Conservation (phyloP, 2,329 filamentous ascomycete species). For the Venturiaceae sp. region DNA sequence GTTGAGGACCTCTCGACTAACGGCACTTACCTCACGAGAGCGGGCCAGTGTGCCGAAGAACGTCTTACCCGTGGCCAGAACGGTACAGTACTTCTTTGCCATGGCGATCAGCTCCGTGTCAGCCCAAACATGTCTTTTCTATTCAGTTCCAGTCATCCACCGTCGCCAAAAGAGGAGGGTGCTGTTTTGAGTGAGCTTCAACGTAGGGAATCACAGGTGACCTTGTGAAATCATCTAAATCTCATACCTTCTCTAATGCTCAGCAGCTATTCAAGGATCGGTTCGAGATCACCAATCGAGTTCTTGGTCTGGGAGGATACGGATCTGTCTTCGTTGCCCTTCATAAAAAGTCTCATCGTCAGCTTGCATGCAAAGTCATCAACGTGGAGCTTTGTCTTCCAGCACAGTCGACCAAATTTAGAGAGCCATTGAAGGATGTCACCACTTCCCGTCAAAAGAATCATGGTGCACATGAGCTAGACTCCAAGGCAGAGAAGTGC, state of each 20-base stretch:
- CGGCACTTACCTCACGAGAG: conserved; percentile 21
- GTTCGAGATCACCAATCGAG: conserved; percentile 39
- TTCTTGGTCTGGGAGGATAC: conserved; percentile 44
- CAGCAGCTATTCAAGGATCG: conserved; percentile 35
- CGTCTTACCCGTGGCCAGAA: conserved; percentile 5
- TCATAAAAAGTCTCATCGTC: conserved; percentile 42
- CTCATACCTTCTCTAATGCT: conserved; percentile 3
- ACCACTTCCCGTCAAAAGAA: background rate
- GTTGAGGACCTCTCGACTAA: conserved; percentile 36
- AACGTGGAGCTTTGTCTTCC: conserved; percentile 24
- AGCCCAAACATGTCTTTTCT: conserved; percentile 1
- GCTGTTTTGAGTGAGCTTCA: conserved; percentile 12
- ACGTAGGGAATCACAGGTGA: conserved; percentile 5
- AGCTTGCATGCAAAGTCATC: conserved; percentile 62
- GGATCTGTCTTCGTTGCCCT: conserved; percentile 46
- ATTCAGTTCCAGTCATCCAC: background rate
- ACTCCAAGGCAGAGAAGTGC: background rate
- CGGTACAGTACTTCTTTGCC: conserved; percentile 30
- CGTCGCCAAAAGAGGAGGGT: background rate
- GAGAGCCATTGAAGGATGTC: background rate
- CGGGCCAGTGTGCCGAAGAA: background rate
- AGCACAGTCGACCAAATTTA: background rate
- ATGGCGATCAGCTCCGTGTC: conserved; percentile 30
- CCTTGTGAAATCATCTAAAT: background rate
- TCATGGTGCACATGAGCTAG: background rate